Evolutionary conservation across 768 basidiomycete species (phyloP).

Genomic region (Austroboletus eburneus): DNA sequence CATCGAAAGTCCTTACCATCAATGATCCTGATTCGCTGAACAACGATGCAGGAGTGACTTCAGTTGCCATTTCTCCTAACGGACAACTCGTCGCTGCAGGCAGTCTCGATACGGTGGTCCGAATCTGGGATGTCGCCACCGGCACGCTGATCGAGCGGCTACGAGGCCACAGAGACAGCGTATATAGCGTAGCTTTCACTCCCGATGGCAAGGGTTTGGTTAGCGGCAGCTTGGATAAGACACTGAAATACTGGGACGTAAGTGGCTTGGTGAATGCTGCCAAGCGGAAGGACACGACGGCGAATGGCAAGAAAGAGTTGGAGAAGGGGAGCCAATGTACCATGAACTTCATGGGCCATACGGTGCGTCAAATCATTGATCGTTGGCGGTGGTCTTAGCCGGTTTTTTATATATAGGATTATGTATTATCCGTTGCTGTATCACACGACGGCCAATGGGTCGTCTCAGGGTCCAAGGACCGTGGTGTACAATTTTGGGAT

Average conservation of each 20-base stretch:
- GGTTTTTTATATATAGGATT: slow-evolving; percentile 46
- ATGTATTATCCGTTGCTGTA: slow-evolving; percentile 71
- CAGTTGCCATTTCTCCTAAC: slow-evolving; percentile 74
- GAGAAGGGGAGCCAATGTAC: slow-evolving; percentile 56
- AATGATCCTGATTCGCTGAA: slow-evolving; percentile 48
- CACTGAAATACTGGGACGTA: slow-evolving; percentile 84
- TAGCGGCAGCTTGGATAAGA: slow-evolving; percentile 88
- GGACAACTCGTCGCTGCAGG: slow-evolving; percentile 65
- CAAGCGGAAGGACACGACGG: slow-evolving; percentile 32
- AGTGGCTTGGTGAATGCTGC: slow-evolving; percentile 29
- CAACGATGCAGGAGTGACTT: slow-evolving; percentile 68
- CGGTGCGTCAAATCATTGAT: slow-evolving; percentile 41
- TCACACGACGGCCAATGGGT: slow-evolving; percentile 94
- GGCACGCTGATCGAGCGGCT: slow-evolving; percentile 69
- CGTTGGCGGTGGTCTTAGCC: not conserved
- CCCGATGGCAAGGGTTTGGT: slow-evolving; percentile 87
- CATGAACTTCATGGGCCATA: slow-evolving; percentile 88
- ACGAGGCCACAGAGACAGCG: slow-evolving; percentile 76
- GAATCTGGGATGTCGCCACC: slow-evolving; percentile 73
- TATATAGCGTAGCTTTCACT: slow-evolving; percentile 89
- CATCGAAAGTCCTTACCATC: slow-evolving; percentile 34
- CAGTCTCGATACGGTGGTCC: slow-evolving; percentile 69
- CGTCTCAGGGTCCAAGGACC: slow-evolving; percentile 93
- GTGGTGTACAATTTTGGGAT: slow-evolving; percentile 94
- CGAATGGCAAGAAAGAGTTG: slow-evolving; percentile 46